Base-by-base conservation (phyloP, 768 basidiomycete genomes). In the Neoboletus brunneissimus region DNA sequence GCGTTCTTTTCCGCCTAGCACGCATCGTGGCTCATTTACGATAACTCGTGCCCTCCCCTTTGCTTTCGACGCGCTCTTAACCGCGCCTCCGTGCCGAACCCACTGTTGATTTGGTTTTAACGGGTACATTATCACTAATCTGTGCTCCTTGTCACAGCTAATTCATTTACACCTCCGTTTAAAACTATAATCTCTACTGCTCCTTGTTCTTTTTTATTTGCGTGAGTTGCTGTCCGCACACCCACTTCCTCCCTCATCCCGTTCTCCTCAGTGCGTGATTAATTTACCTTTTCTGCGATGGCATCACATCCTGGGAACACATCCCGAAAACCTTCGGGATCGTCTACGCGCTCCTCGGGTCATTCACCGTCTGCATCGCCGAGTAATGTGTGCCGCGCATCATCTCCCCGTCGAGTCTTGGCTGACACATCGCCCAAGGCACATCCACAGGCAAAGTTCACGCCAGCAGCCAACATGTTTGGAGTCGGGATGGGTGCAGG, bases 291-390 rank as follows among this genome's bases (percentile, higher is more conserved):
- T 55, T 57, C 45, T 60, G 55, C 57, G 49, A 77, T 73, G 69
- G 62, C 58, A 62, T 71, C 69, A 62, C 76, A 63, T 54, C 53
- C 61, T 62, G 76, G 73, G 45, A 74, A 77, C 62, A 75, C 80
- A 43, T 79, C 85, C 23, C 82, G 85, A 65, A 87, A 88, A 65
- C 83, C 85, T 41, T 87, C 88, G 34, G 82, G 80, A 53, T 86
- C 87, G 27, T 85, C 87, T n/a, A 79, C 81, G 18, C 84, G 81
- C 56, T 87, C 87, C 47, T 75, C 77, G 45, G 76, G 79, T 31
- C 86, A 81, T 64, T 88, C 88, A 3, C 86, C 88, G 0, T 73
- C 82, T 38, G 74, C 75, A 47, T 84, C 87, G 23, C 84, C 86
- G 20, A 76, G 74, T 64, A 79, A 80, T 68, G 87, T 88, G 67